Base-by-base conservation (phyloP, 2,329 filamentous ascomycete species). In the Colletotrichum sp. region DNA sequence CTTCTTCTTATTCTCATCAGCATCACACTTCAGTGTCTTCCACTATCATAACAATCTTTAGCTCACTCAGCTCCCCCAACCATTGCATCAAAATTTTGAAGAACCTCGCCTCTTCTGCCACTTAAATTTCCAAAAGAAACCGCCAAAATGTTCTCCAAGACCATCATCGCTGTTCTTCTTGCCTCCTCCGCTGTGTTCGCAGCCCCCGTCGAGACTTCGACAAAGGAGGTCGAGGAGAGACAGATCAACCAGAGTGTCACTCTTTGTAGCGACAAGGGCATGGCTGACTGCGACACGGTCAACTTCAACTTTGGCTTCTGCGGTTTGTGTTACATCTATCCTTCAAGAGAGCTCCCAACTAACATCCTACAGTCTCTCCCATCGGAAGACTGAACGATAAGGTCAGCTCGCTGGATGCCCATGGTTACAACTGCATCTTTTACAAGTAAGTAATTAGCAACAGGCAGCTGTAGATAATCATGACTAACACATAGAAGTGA, bases 281-380 rank as follows among this genome's bases (percentile, higher is more conserved):
- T 67, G 61, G 59, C 57, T n/a, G 71, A 74, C 28, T 69, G 65
- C 59, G 71, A 74, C 30, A 69, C 65, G 8, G 26, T 74, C 57
- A 69, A 74, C 43, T 74, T 74, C 57, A 69, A 68, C 71, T 74
- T 69, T 39, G 71, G 71, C 24, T 69, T 74, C 65, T 74, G 71
- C 43, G 71, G 71, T 69, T 14, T 21, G 71, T 69, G 13, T 55
- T 48, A 4, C 24, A 28, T 32, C 16, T 48, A 39, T 24, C 12
- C 13, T 63, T 59, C 16, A n/a, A 68, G 5, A 18, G 9, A 48
- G 43, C n/a, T 48, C 10, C 43, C n/a, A 59, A 68, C 63, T 68
- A 24, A 30, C 34, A 63, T 32, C 14, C 7, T 6, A 7, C 36
- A 70, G 68, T 70, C 28, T 52, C 57, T 6, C 34, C 34, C 8